Evolutionary conservation across 2,329 filamentous ascomycete species (phyloP), one percentile per base, ranked within the genome.

Genomic region (Epichloe baconii): DNA sequence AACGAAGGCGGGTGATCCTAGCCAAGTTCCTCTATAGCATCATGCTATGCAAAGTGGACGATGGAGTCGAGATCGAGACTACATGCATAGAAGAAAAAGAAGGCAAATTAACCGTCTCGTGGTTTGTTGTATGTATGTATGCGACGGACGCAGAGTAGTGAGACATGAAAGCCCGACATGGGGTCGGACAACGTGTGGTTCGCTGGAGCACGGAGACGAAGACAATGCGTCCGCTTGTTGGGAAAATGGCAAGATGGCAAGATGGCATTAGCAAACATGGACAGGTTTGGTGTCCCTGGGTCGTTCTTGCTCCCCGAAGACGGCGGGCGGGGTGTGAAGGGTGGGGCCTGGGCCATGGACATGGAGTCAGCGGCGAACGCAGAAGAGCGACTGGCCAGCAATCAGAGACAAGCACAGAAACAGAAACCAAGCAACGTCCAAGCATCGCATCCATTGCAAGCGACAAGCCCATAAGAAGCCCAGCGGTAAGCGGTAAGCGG

Each of bases 121-220:
- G 46, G 35, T 48, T 26, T 19, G 31, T 21, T 21, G 19, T 21
- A 21, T 21, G 19, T 51, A 50, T 15, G 31, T 51, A 50, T 51
- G 52, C 52, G 52, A 53, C 52, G 52, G 52, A 53, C 52, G 52
- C 52, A 53, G 52, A 48, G 40, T 50, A 53, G 52, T 51, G 52
- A 53, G 52, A 53, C 52, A 53, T 49, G 3, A n/a, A 50, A 50
- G 52, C 45, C 48, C 23, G 52, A 44, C 52, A 51, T 47, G 52
- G 52, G 40, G 36, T 46, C 52, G 48, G 52, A 35, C 40, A 53
- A 34, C 21, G 47, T 42, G 43, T 49, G 43, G 47, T 43, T 46
- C 36, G 23, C 41, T 51, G 40, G 45, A 47, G 17, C 26, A 49
- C 34, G 19, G 40, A 52, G 42, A 41, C 46, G 17, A 49, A 15